phyloP scores from a whole-genome alignment of 1,139 yeast species.

The Diutina siamensis region DNA sequence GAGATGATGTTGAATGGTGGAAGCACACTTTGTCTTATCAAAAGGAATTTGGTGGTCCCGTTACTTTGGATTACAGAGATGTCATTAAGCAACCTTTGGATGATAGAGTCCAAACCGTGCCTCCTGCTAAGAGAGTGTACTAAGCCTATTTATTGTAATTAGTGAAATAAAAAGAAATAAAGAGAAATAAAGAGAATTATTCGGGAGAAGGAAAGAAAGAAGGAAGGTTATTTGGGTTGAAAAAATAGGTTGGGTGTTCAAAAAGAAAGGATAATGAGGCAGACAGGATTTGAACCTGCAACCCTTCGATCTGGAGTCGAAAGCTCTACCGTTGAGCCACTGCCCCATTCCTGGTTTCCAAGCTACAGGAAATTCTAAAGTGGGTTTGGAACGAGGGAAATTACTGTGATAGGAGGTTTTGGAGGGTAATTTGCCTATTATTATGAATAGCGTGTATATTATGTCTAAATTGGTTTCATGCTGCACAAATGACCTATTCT shows the following conservation, averaged over 20 bases:
- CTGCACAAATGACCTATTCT: no score
- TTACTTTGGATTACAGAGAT: conserved; percentile 72
- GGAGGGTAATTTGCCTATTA: no score
- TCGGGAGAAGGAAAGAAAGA: background rate
- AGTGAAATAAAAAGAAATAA: background rate
- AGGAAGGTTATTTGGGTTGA: background rate
- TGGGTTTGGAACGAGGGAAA: no score
- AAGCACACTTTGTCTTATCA: conserved; percentile 97
- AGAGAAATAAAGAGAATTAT: background rate
- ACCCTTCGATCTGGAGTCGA: conserved; percentile 53
- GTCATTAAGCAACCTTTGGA: conserved; percentile 81
- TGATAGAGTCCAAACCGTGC: conserved; percentile 84
- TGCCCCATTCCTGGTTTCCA: conserved; percentile 48
- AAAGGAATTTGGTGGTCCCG: conserved; percentile 54
- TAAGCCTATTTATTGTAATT: conserved; percentile 17
- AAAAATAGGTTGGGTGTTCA: no score
- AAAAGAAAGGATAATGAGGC: conserved; percentile 10
- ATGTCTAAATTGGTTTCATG: no score
- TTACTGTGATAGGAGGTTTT: no score
- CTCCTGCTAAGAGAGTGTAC: conserved; percentile 94
- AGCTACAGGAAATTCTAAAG: no score
- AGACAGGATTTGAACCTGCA: conserved; percentile 15
- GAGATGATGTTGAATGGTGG: conserved; percentile 97
- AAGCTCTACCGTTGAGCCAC: conserved; percentile 93
- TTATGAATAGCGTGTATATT: no score